Base-by-base conservation (phyloP, 140 eudicot species). In the Bidens hawaiensis region DNA sequence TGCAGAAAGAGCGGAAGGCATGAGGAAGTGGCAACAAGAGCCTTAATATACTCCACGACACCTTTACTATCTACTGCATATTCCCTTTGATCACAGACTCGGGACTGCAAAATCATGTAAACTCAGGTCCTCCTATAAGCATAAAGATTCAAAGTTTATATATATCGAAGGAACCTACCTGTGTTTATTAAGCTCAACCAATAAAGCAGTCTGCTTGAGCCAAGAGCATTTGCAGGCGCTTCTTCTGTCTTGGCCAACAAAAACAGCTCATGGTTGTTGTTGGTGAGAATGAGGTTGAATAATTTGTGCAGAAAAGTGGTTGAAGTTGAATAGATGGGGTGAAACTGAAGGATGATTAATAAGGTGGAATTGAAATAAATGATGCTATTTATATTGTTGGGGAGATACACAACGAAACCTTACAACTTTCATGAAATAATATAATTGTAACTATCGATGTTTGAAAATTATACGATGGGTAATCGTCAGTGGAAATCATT, bases 61-160 rank as follows among this genome's bases (percentile, higher is more conserved):
- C 88, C 93, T 76, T 74, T 81, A 69, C 95, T 83, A 68, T 87
- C 95, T 25, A 87, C 93, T 17, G 93, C 83, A 76, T 75, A 76
- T 27, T 76, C 83, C 61, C 88, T 78, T 64, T 76, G 75, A 87
- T 81, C 40, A 87, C 95, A 22, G 76, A 33, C 76, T 83, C 95
- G 8, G 95, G 95, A 59, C 95, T 86, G 68, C 10, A 17, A 56
- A 57, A 31, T 58, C 30, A 58, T 18, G 48, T 57, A 36, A 36
- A 36, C 43, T 36, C 9, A 13, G 12, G 22, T 14, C 13, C 30
- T 31, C n/a, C n/a, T 28, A 56, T 28, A 23, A 55, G 16, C n/a
- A 26, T 6, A 55, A 43, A 55, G 1, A 1, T 25, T 2, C 8
- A 56, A 31, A 15, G 4, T 28, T 1, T n/a, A n/a, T n/a, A n/a